phyloP scores from a whole-genome alignment of 179 eudicot species.

The Patellifolia procumbens region DNA sequence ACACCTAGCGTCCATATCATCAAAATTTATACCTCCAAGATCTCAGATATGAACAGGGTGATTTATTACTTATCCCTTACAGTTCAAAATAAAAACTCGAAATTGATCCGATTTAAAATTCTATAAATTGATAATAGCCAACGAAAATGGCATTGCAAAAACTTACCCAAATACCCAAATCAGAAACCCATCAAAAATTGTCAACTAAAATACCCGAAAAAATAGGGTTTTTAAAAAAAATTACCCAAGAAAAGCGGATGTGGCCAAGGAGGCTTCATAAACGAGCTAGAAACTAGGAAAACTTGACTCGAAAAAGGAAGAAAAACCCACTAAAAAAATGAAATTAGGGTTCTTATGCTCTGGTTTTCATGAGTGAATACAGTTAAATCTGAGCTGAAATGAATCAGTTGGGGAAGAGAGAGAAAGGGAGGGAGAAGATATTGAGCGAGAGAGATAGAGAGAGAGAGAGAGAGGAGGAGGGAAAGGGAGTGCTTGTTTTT shows the following conservation, averaged over 20 bases:
- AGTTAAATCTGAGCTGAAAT: constrained; percentile 24
- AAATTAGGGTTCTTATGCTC: constrained; percentile 25
- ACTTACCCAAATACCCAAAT: constrained; percentile 14
- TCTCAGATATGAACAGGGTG: constrained; percentile 17
- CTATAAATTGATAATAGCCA: neutral
- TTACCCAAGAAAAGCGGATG: constrained; percentile 38
- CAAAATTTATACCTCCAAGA: constrained; percentile 14
- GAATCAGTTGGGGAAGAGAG: constrained; percentile 23
- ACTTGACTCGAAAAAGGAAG: neutral
- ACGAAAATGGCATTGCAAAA: constrained; percentile 18
- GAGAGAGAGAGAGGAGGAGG: constrained; percentile 23
- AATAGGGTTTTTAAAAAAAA: constrained; percentile 18
- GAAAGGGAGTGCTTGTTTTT: constrained; percentile 30
- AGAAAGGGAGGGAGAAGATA: neutral
- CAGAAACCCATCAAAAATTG: constrained; percentile 7
- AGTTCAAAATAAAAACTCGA: neutral
- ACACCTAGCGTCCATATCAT: constrained; percentile 27
- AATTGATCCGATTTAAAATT: neutral
- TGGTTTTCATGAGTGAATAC: neutral
- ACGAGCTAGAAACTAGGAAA: constrained; percentile 19
- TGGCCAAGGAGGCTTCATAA: constrained; percentile 65
- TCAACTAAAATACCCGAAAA: constrained; percentile 20
- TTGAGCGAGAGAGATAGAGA: neutral
- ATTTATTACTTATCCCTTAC: neutral
- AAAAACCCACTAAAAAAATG: neutral